These are phyloP conservation scores for Salvia splendens DNA, from an alignment of 257 asterid species.

Conservation along the genomic window DNA sequence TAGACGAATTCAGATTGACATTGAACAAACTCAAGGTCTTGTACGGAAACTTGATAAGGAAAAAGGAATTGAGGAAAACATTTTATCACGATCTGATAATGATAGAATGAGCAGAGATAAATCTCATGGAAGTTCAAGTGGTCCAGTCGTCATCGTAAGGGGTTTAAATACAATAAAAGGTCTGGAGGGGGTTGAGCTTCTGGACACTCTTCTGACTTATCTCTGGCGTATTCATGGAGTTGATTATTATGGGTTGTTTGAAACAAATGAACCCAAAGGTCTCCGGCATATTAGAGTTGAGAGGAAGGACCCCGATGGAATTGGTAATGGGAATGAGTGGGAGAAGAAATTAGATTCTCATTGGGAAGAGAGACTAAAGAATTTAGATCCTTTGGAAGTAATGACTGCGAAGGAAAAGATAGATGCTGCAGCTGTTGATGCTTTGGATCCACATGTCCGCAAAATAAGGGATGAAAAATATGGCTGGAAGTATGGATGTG, in stretches of 20 bases:
- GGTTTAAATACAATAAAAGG: slow-evolving; percentile 82
- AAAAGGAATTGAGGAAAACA: slow-evolving; percentile 86
- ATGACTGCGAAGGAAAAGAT: slow-evolving; percentile 95
- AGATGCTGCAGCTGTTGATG: slow-evolving; percentile 88
- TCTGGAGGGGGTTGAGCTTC: slow-evolving; percentile 90
- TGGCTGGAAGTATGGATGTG: slow-evolving; percentile 99
- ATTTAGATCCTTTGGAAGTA: slow-evolving; percentile 82
- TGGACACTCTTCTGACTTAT: slow-evolving; percentile 88
- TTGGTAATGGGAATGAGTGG: slow-evolving; percentile 71
- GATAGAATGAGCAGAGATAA: slow-evolving; percentile 81
- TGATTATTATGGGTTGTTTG: slow-evolving; percentile 85
- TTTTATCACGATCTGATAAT: slow-evolving; percentile 72
- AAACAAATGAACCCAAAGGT: slow-evolving; percentile 87
- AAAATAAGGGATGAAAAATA: slow-evolving; percentile 98
- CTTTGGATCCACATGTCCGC: slow-evolving; percentile 84
- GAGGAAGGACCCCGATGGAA: slow-evolving; percentile 55
- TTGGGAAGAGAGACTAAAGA: slow-evolving; percentile 94
- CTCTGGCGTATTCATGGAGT: slow-evolving; percentile 99
- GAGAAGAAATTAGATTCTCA: slow-evolving; percentile 73
- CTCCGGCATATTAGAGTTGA: slow-evolving; percentile 79
- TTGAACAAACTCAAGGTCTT: slow-evolving; percentile 82
- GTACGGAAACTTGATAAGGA: slow-evolving; percentile 81
- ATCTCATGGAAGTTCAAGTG: slow-evolving; percentile 80
- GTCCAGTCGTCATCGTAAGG: slow-evolving; percentile 82
- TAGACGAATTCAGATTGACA: slow-evolving; percentile 69